Evolutionary conservation across 1,284 basidiomycete genomes (phyloP), one percentile per base, ranked within the genome.

Genomic region (Ustilago trichophora): DNA sequence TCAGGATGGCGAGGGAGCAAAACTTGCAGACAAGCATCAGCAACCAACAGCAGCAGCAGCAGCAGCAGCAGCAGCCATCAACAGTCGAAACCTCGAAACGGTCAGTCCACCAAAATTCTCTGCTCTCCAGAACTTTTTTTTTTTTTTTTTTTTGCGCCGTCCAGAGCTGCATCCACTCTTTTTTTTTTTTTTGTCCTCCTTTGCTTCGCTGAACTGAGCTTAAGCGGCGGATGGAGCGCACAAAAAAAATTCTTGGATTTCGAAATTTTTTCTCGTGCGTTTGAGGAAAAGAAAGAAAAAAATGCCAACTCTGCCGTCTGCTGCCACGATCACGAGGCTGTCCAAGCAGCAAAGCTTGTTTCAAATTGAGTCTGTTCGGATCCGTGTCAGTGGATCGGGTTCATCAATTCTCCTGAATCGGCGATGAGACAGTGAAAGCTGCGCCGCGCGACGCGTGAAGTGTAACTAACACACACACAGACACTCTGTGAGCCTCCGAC

Each of bases 211-310:
- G n/a, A n/a, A n/a, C n/a, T n/a, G n/a, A n/a, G n/a, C n/a, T n/a
- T n/a, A n/a, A n/a, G n/a, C n/a, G n/a, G n/a, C n/a, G n/a, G n/a
- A n/a, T n/a, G n/a, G n/a, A n/a, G n/a, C n/a, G n/a, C n/a, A n/a
- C 27, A 44, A 53, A 52, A 64, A 50, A 64, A 63, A 59, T 64
- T 56, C 59, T 55, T 36, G 56, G 60, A 59, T 64, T 52, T 54
- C 45, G 45, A 64, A 63, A 46, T 58, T 57, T 63, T 51, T 55
- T 52, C 59, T 62, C 54, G 60, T 64, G 60, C 60, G 60, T 64
- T 46, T 57, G 45, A 33, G 29, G 22, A 8, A 16, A 6, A 25
- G 31, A 27, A 31, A 33, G 24, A n/a, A n/a, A n/a, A n/a, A n/a
- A n/a, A n/a, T 3, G 5, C 11, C 31, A 41, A 29, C 12, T 40